Percentiles rank a stretch among this genome's conserved stretches.
phyloP scores from a whole-genome alignment of 1,284 basidiomycete genomes.

The Exobasidium rhododendri region DNA sequence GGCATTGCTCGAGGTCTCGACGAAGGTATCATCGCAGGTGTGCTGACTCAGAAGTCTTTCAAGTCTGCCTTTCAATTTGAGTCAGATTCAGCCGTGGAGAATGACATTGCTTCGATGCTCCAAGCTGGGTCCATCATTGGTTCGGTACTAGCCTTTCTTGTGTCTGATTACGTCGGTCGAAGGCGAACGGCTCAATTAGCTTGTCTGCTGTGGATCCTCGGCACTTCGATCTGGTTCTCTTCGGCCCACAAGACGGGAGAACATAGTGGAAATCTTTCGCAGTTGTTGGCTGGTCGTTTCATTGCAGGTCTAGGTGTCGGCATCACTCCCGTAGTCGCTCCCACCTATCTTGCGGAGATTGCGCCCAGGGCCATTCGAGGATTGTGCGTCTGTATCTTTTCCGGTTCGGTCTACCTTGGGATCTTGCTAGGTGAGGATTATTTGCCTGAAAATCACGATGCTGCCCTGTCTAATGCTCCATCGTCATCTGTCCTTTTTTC shows the following conservation, averaged over 20 bases:
- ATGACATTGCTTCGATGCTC: constrained; percentile 33
- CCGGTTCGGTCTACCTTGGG: constrained; percentile 30
- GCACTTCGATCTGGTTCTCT: constrained; percentile 38
- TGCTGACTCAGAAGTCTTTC: constrained; percentile 29
- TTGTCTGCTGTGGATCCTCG: constrained; percentile 36
- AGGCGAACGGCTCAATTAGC: constrained; percentile 30
- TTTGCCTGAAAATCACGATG: no score
- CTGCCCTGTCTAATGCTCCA: no score
- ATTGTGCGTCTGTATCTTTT: constrained; percentile 29
- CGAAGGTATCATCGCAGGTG: constrained; percentile 35
- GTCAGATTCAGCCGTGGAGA: constrained; percentile 28
- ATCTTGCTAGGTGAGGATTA: no score
- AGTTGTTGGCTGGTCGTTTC: constrained; percentile 36
- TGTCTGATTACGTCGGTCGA: constrained; percentile 33
- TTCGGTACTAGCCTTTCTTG: constrained; percentile 37
- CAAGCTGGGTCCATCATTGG: constrained; percentile 34
- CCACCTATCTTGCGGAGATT: constrained; percentile 33
- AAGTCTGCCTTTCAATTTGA: constrained; percentile 28
- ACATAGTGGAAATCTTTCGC: constrained; percentile 27
- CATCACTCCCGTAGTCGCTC: constrained; percentile 31
- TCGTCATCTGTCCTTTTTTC: no score
- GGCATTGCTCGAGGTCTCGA: constrained; percentile 37
- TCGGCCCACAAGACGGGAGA: constrained; percentile 18
- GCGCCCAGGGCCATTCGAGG: constrained; percentile 33
- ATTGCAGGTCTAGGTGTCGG: constrained; percentile 38